phyloP scores from a whole-genome alignment of 805 yeast genomes.

The Yamadazyma sp. region DNA sequence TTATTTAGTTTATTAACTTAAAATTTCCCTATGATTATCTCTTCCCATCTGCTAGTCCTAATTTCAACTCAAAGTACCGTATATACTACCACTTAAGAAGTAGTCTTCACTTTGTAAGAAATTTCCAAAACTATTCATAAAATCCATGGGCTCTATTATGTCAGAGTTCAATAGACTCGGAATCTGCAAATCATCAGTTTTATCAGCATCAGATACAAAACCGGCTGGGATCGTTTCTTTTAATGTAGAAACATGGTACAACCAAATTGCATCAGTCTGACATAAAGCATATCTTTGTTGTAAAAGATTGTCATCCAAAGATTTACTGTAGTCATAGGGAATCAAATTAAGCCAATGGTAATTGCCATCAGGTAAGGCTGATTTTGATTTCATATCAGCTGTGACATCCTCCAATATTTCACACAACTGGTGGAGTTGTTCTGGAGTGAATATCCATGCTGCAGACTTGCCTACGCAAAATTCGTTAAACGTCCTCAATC shows the following conservation, averaged over 20 bases:
- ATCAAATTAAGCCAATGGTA: slow-evolving; percentile 11
- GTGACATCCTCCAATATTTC: slow-evolving; percentile 1
- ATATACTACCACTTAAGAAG: slow-evolving; percentile 6
- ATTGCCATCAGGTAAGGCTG: neutral
- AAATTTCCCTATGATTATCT: no score
- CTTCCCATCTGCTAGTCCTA: no score
- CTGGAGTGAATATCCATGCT: slow-evolving; percentile 7
- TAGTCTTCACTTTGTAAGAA: slow-evolving; percentile 8
- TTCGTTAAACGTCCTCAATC: slow-evolving; percentile 6
- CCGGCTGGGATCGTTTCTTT: slow-evolving; percentile 9
- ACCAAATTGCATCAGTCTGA: slow-evolving; percentile 12
- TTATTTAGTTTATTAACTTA: no score
- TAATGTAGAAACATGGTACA: slow-evolving; percentile 1
- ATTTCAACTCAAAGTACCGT: slow-evolving; percentile 1
- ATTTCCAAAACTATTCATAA: slow-evolving; percentile 8
- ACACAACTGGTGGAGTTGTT: slow-evolving; percentile 11
- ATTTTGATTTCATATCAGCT: neutral
- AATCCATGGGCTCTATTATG: slow-evolving; percentile 1
- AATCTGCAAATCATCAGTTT: slow-evolving; percentile 4
- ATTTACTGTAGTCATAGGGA: slow-evolving; percentile 8
- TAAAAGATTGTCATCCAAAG: slow-evolving; percentile 8
- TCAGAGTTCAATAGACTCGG: slow-evolving; percentile 9
- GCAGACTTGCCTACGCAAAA: slow-evolving; percentile 5
- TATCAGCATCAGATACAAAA: slow-evolving; percentile 7
- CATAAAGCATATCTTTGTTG: slow-evolving; percentile 11